Conservation (phyloP, 495 filamentous ascomycete species). For the Podospora pseudocomata region DNA sequence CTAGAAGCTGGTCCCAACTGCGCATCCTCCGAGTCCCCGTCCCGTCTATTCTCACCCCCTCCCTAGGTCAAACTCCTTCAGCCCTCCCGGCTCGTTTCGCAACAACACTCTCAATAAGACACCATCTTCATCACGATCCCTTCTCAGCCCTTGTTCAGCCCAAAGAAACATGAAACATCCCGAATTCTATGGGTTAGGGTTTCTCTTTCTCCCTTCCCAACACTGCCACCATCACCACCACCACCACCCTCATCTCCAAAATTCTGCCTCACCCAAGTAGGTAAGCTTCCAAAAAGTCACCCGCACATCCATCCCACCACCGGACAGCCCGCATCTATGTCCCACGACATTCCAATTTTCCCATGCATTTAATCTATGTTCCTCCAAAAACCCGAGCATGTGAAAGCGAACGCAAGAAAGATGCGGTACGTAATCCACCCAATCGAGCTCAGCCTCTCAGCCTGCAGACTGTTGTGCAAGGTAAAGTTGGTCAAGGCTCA, state of each 20-base stretch:
- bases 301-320: not conserved
- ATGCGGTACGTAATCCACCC: not conserved
- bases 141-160: not conserved
- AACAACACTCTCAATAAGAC: not conserved
- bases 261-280: not conserved
- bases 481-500: not conserved
- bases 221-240: not conserved
- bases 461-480: not conserved
- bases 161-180: not conserved
- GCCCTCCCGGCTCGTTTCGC: not conserved
- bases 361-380: not conserved
- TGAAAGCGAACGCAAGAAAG: not conserved
- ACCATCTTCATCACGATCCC: not conserved
- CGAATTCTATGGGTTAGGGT: not conserved
- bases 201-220: not conserved
- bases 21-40: not conserved
- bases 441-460: not conserved
- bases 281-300: not conserved
- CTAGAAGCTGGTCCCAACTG: not conserved
- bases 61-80: not conserved
- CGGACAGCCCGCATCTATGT: not conserved
- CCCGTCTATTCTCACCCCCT: not conserved
- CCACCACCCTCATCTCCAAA: not conserved
- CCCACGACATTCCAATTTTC: not conserved
- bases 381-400: not conserved